Conservation (phyloP, 306 rosid genomes). For the cucumber (Cucumis sativus) region DNA sequence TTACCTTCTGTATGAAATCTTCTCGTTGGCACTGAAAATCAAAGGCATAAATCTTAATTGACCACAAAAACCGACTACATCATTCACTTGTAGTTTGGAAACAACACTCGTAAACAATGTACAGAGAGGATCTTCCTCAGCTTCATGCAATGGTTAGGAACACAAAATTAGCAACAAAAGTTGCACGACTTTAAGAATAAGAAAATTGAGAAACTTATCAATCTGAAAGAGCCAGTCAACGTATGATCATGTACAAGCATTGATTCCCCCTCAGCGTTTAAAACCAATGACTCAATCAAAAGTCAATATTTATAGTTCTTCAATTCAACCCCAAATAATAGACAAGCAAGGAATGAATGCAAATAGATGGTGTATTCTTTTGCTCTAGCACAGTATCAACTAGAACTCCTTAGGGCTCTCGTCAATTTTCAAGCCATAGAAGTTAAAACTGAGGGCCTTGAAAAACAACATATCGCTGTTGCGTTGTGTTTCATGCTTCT, state of each 20-base stretch:
- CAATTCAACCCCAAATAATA: not conserved
- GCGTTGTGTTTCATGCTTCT: not conserved
- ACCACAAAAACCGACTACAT: not conserved
- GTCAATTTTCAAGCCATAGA: not conserved
- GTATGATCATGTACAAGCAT: not conserved
- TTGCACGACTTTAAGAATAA: not conserved
- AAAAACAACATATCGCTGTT: not conserved
- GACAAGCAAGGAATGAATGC: not conserved
- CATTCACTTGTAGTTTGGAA: not conserved
- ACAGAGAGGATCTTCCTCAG: not conserved
- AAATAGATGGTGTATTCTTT: not conserved
- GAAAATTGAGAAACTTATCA: not conserved
- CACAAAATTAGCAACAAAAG: not conserved
- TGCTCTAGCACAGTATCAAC: not conserved
- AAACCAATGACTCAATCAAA: too few relatives aligned
- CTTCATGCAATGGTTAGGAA: not conserved
- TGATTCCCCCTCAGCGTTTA: not conserved
- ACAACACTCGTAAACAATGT: not conserved
- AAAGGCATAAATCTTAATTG: constrained; percentile 1
- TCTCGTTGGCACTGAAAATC: constrained; percentile 76
- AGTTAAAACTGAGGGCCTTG: not conserved
- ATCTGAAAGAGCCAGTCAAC: not conserved
- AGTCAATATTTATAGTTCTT: not conserved
- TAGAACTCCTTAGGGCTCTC: not conserved
- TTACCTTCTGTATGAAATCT: constrained; percentile 65